Evolutionary conservation across 2,329 filamentous ascomycete species (phyloP).

Genomic region (Alternaria sp.): DNA sequence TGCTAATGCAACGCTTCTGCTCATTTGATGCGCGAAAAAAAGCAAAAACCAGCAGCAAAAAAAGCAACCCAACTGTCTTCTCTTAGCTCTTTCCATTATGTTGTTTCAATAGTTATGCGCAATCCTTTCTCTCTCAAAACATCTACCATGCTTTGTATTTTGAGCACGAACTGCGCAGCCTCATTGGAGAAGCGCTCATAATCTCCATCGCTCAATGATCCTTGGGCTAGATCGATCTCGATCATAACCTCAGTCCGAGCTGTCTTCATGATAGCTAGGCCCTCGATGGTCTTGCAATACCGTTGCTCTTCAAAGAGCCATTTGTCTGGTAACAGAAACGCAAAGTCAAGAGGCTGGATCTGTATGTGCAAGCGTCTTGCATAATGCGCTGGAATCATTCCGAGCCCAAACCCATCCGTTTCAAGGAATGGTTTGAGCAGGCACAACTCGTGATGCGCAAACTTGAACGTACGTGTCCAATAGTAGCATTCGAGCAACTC

Average conservation of each 20-base stretch:
- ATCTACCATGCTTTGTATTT: conserved; percentile 6
- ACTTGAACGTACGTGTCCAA: conserved; percentile 32
- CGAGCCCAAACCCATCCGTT: conserved; percentile 21
- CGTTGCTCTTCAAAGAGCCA: conserved; percentile 16
- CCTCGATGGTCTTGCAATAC: conserved; percentile 14
- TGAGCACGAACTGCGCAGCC: conserved; percentile 7
- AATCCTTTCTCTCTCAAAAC: conserved; percentile 8
- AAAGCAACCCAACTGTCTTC: neutral
- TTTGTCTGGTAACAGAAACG: conserved; percentile 13
- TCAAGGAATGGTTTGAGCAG: conserved; percentile 24
- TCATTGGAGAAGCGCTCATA: conserved; percentile 13
- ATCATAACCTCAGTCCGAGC: conserved; percentile 16
- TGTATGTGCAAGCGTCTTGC: conserved; percentile 25
- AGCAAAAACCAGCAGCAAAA: no score
- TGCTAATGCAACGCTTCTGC: conserved; percentile 1
- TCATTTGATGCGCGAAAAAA: neutral
- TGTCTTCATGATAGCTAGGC: conserved; percentile 14
- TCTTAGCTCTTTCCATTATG: neutral
- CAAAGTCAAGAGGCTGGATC: conserved; percentile 23
- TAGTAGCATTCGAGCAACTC: conserved; percentile 35
- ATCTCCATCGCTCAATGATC: conserved; percentile 8
- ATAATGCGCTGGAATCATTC: conserved; percentile 22
- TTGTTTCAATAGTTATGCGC: neutral
- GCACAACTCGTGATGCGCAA: conserved; percentile 28
- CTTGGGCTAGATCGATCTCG: conserved; percentile 19